Evolutionary conservation across 352 stramenopile genomes (phyloP), one percentile per base, ranked within the genome.

Genomic region (Pythium phragmiticola): DNA sequence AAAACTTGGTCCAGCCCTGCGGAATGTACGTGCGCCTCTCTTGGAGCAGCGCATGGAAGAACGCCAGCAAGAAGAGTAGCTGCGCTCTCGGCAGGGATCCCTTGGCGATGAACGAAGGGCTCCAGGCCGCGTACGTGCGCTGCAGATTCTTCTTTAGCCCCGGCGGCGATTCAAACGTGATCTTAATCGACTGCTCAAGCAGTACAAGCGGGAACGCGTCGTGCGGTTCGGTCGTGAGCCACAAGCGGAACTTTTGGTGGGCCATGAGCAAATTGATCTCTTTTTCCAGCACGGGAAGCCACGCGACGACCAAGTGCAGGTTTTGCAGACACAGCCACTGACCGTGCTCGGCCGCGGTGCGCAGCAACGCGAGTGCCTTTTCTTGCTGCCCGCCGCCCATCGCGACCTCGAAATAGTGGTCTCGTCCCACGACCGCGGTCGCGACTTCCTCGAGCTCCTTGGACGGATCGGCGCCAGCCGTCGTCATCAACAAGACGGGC

Each of bases 321-420:
- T 99, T 99, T 70, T 98, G 97, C 0, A 99, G 76, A 75, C 96
- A 99, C 6, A 99, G 63, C 94, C 95, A 99, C 51, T 97, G 84
- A 30, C 95, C 95, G 45, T 89, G 74, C 60, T 95, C 76, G 0
- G 84, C 77, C 8, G 85, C 82, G 2, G 74, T 80, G 13, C 87
- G 80, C 16, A 98, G 64, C 49, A 98, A 56, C 17, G 71, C 75
- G 17, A 98, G 65, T 1, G 94, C 94, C 21, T 95, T 92, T 34
- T 98, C 92, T 59, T 98, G 89, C 62, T 98, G 91, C 0, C 94
- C 95, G 34, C 93, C 95, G 23, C 95, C 95, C 95, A 98, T 98
- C 2, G 95, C 92, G 41, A 98, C 70, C 66, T 98, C 91, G 41
- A 94, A 88, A 77, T 98, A 98, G 60, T 95, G 87, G 7, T 78